Evolutionary conservation across 2,329 filamentous ascomycete species (phyloP).

Genomic region (Claviceps monticola): DNA sequence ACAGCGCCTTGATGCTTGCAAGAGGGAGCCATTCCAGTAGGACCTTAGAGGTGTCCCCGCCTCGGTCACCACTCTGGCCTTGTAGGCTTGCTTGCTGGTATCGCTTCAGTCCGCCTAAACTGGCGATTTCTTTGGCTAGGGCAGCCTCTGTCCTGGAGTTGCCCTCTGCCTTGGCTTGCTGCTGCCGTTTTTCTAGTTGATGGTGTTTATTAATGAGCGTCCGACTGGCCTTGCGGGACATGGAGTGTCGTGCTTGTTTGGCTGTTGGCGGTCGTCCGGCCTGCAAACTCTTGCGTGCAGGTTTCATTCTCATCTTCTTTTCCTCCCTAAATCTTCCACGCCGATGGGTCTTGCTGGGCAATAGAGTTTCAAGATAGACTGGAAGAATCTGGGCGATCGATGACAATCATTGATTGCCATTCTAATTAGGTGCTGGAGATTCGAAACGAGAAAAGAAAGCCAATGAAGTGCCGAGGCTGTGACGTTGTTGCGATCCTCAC

Average conservation of each 20-base stretch:
- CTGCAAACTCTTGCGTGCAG: constrained; percentile 27
- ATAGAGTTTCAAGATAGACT: neutral
- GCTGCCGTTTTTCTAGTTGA: constrained; percentile 47
- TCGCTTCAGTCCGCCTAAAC: constrained; percentile 44
- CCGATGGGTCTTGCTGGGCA: neutral
- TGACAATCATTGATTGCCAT: too few species aligned
- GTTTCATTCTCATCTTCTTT: constrained; percentile 22
- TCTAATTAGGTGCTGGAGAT: too few species aligned
- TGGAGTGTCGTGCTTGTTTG: constrained; percentile 35
- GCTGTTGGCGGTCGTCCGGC: constrained; percentile 43
- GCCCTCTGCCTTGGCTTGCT: constrained; percentile 39
- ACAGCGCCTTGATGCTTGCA: constrained; percentile 13
- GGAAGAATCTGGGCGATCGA: neutral
- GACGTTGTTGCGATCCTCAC: too few species aligned
- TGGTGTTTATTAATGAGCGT: constrained; percentile 52
- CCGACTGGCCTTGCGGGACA: constrained; percentile 51
- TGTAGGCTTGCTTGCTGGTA: constrained; percentile 58
- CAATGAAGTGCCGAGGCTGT: too few species aligned
- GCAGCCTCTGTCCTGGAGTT: constrained; percentile 32
- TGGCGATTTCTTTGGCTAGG: constrained; percentile 39
- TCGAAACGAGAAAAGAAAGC: too few species aligned
- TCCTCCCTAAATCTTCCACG: neutral
- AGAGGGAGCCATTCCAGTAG: constrained; percentile 47
- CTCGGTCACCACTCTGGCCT: constrained; percentile 50
- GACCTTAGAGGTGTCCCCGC: constrained; percentile 51